Base-by-base conservation (phyloP, 192 early-diverging fungal species). In the Thoreauomyces humboldtii region DNA sequence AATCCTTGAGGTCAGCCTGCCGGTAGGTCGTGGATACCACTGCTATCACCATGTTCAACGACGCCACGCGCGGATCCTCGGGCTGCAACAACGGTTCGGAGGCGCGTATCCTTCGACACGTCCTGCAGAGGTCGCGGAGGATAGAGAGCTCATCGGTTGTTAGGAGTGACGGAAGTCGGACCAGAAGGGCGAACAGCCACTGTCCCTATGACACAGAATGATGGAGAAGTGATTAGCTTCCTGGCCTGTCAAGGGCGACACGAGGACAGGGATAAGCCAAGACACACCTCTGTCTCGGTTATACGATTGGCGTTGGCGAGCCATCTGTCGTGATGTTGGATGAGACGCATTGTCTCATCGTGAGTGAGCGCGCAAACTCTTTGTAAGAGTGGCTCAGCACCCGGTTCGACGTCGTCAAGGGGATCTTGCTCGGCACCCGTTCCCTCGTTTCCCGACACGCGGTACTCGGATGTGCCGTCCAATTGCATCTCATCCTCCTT, bases 111-210 rank as follows among this genome's bases (percentile, higher is more conserved):
- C 33, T 12, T 6, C 58, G 69, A 28, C 54, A 71, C 38, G 32
- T 36, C 5, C 55, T 25, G 52, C 62, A 65, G 37, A 71, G 31
- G 21, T 57, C 45, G 15, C 69, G 69, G 17, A 71, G 33, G 17
- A 59, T n/a, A 9, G 51, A 6, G 2, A 71, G 9, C 47, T 71
- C 69, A 4, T 71, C 69, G 12, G 36, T 63, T 15, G 34, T 48
- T 17, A 71, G 47, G 27, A 71, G 62, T 0, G 50, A 32, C 35
- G 65, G 62, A 9, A 71, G 31, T 9, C 69, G 61, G 0, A 59
- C 2, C 21, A 71, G 46, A 14, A 71, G 62, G 21, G 64, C 64
- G 41, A 71, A 71, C 12, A 71, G 34, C 69, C 69, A 71, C 66
- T 66, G 53, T n/a, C 61, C 45, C 61, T 63, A 34, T 7, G 31